phyloP scores from a whole-genome alignment of 2,329 filamentous ascomycete species.

The Paecilomyces sp. region DNA sequence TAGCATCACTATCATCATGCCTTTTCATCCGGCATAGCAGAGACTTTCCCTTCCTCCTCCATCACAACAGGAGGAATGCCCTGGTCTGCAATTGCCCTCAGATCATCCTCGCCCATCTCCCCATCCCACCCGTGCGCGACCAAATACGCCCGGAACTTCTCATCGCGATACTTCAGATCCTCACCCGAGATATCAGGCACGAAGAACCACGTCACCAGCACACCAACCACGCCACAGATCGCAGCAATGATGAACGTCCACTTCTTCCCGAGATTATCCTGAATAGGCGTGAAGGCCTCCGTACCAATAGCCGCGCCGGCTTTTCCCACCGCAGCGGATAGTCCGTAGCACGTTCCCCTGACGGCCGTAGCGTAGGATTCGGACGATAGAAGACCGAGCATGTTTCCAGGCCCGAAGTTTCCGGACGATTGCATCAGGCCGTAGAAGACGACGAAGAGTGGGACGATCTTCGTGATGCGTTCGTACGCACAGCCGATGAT shows the following conservation, averaged over 20 bases:
- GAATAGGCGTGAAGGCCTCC: slow-evolving; percentile 44
- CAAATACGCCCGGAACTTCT: slow-evolving; percentile 39
- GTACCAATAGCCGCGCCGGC: slow-evolving; percentile 47
- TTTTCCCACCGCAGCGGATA: slow-evolving; percentile 47
- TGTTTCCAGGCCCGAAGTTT: slow-evolving; percentile 46
- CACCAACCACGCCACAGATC: slow-evolving; percentile 42
- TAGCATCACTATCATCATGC: background rate
- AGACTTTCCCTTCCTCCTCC: background rate
- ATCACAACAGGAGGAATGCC: slow-evolving; percentile 7
- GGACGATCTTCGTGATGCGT: slow-evolving; percentile 42
- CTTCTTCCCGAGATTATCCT: slow-evolving; percentile 38
- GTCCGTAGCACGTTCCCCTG: slow-evolving; percentile 44
- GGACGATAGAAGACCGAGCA: slow-evolving; percentile 44
- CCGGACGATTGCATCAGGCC: slow-evolving; percentile 45
- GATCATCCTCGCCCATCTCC: slow-evolving; percentile 37
- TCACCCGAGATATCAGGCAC: slow-evolving; percentile 41
- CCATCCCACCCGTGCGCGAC: slow-evolving; percentile 41
- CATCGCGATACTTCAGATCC: slow-evolving; percentile 38
- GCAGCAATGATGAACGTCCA: slow-evolving; percentile 50
- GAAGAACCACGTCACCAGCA: slow-evolving; percentile 43
- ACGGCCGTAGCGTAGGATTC: slow-evolving; percentile 49
- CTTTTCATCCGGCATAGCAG: background rate
- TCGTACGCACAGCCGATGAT: slow-evolving; percentile 46
- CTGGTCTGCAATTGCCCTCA: slow-evolving; percentile 25
- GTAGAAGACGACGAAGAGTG: slow-evolving; percentile 47